These are phyloP conservation scores for Umbelopsis sp. DNA, from an alignment of 192 early-diverging fungal species.

Conservation along the genomic window DNA sequence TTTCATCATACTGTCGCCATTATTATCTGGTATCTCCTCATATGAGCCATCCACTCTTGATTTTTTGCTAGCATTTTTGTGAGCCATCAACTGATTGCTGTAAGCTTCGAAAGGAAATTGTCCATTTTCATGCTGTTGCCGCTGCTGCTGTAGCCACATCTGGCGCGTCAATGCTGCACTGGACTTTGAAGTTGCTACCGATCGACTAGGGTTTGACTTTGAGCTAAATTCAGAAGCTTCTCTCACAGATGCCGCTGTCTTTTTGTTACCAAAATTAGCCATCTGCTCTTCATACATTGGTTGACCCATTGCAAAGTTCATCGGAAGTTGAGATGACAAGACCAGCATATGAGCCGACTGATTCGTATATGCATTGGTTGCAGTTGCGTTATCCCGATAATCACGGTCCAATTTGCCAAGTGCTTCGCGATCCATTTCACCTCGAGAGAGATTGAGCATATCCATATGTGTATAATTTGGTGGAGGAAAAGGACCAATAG, in stretches of 20 bases:
- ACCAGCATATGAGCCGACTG: slow-evolving; percentile 17
- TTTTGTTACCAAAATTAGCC: not conserved
- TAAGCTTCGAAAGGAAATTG: slow-evolving; percentile 14
- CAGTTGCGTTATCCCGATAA: not conserved
- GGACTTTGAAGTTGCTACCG: slow-evolving; percentile 1
- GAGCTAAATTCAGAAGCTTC: slow-evolving; percentile 8
- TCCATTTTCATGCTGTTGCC: slow-evolving; percentile 1
- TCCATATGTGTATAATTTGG: slow-evolving; percentile 17
- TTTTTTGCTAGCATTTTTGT: slow-evolving; percentile 4
- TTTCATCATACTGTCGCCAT: slow-evolving; percentile 8
- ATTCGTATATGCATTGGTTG: slow-evolving; percentile 12
- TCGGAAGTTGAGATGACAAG: slow-evolving; percentile 1
- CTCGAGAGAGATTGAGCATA: slow-evolving; percentile 6
- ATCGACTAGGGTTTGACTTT: not conserved
- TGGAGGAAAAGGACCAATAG: slow-evolving; percentile 17
- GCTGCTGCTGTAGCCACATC: not conserved
- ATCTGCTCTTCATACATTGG: slow-evolving; percentile 14
- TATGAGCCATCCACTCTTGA: not conserved
- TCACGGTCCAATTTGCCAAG: slow-evolving; percentile 12
- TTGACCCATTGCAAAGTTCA: slow-evolving; percentile 16
- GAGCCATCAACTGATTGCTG: not conserved
- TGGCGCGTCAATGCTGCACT: not conserved
- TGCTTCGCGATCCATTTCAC: slow-evolving; percentile 20
- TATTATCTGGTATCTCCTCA: slow-evolving; percentile 11
- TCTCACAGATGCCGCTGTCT: not conserved